Evolutionary conservation across 805 yeast species (phyloP).

Genomic region (Candida methanosorbosa): DNA sequence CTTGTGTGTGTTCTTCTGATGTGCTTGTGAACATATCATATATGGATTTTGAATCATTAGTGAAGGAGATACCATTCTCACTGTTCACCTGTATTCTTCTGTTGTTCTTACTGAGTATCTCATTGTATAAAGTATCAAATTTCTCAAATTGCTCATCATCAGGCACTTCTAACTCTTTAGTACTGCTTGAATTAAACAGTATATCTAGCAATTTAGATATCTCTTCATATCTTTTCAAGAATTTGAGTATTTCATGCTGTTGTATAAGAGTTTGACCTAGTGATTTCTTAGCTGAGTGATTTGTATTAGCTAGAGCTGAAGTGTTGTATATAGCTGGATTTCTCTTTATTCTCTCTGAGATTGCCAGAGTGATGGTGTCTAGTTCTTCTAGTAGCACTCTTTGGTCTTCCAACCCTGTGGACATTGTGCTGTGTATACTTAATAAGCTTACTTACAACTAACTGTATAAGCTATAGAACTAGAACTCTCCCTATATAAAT

Average conservation of each 20-base stretch:
- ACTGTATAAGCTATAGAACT: too few relatives aligned
- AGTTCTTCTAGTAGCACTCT: conserved; percentile 48
- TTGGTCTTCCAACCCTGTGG: conserved; percentile 26
- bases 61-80: too few relatives aligned
- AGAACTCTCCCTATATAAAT: too few relatives aligned
- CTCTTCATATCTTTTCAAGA: conserved; percentile 37
- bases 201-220: conserved; percentile 8
- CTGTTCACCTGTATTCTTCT: too few relatives aligned
- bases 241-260: conserved; percentile 55
- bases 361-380: conserved; percentile 62
- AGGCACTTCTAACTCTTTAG: too few relatives aligned
- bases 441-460: too few relatives aligned
- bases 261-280: conserved; percentile 46
- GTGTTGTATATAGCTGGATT: conserved; percentile 54
- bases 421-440: conserved; percentile 5
- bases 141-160: too few relatives aligned
- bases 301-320: too few relatives aligned
- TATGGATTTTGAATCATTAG: conserved; percentile 19
- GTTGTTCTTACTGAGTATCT: conserved; percentile 22
- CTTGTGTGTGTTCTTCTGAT: conserved; percentile 4
- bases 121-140: conserved; percentile 29
- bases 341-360: conserved; percentile 49
- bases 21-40: conserved; percentile 23
- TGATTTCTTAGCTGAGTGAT: conserved; percentile 32
- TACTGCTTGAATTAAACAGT: too few relatives aligned